Conservation (phyloP, 768 basidiomycete genomes). For the Strobilomyces confusus region DNA sequence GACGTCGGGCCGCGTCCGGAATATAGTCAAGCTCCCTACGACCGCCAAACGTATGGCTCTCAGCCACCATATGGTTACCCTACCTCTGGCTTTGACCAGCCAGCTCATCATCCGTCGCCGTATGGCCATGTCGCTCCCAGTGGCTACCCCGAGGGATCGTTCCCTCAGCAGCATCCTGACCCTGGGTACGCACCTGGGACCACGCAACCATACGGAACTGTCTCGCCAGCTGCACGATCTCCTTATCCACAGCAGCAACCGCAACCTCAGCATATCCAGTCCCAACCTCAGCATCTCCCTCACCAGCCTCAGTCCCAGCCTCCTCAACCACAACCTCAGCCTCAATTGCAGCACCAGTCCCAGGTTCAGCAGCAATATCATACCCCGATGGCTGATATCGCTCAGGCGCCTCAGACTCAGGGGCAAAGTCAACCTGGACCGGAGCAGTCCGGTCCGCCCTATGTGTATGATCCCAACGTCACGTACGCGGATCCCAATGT, state of each 20-base stretch:
- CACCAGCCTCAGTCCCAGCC: conserved; percentile 18
- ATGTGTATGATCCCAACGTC: conserved; percentile 56
- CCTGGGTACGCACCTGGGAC: conserved; percentile 15
- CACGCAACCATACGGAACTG: conserved; percentile 22
- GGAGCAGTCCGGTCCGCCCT: conserved; percentile 42
- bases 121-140: conserved; percentile 24
- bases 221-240: conserved; percentile 28
- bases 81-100: conserved; percentile 40
- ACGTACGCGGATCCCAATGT: conserved; percentile 77
- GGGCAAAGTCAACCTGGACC: conserved; percentile 12
- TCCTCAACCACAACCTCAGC: conserved; percentile 38
- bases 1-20: conserved; percentile 36
- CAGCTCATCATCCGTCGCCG: conserved; percentile 27
- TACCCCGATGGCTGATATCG: conserved; percentile 4
- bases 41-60: conserved; percentile 32
- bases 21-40: conserved; percentile 27
- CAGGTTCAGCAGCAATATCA: conserved; percentile 27
- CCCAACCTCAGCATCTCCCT: not conserved
- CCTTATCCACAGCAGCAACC: conserved; percentile 31
- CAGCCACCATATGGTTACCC: conserved; percentile 48
- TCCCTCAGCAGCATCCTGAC: conserved; percentile 27
- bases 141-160: conserved; percentile 24
- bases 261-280: conserved; percentile 25
- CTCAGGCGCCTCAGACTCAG: conserved; percentile 11
- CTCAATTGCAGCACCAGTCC: conserved; percentile 25